Evolutionary conservation across 1,284 basidiomycete genomes (phyloP).

Genomic region (Schizopora paradoxa): DNA sequence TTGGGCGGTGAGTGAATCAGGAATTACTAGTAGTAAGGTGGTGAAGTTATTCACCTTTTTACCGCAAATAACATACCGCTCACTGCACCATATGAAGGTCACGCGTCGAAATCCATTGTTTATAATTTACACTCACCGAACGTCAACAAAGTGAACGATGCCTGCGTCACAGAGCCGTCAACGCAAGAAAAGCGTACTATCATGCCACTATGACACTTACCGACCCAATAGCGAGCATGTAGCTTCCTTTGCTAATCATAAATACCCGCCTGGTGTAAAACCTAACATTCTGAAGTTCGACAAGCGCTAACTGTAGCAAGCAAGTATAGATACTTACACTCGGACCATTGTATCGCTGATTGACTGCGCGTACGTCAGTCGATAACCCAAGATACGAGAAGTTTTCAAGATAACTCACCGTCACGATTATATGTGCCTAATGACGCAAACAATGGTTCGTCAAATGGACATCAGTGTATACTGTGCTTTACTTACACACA

Average conservation of each 20-base stretch:
- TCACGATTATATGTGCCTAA: constrained; percentile 5
- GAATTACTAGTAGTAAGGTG: background rate
- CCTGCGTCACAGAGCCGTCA: background rate
- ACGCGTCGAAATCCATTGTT: too few species aligned
- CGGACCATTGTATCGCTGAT: constrained; percentile 10
- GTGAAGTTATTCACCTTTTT: too few species aligned
- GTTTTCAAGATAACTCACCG: background rate
- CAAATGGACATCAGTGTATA: background rate
- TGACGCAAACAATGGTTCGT: background rate
- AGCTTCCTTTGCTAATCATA: too few species aligned
- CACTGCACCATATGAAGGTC: too few species aligned
- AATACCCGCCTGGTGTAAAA: too few species aligned
- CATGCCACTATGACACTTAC: too few species aligned
- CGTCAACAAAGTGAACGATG: constrained; percentile 4
- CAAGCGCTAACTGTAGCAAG: too few species aligned
- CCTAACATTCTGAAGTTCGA: too few species aligned
- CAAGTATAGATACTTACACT: constrained; percentile 1
- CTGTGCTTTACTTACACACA: constrained; percentile 8
- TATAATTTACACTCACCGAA: constrained; percentile 1
- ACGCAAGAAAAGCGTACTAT: background rate
- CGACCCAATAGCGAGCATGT: too few species aligned
- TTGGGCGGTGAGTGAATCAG: too few species aligned
- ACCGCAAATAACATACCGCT: too few species aligned
- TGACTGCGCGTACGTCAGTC: background rate
- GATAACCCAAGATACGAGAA: background rate